A percentile compares a stretch with the other conserved stretches of the same genome.
These are phyloP conservation scores for Styphnolobium japonicum DNA, from an alignment of 306 rosid genomes.

Conservation along the genomic window DNA sequence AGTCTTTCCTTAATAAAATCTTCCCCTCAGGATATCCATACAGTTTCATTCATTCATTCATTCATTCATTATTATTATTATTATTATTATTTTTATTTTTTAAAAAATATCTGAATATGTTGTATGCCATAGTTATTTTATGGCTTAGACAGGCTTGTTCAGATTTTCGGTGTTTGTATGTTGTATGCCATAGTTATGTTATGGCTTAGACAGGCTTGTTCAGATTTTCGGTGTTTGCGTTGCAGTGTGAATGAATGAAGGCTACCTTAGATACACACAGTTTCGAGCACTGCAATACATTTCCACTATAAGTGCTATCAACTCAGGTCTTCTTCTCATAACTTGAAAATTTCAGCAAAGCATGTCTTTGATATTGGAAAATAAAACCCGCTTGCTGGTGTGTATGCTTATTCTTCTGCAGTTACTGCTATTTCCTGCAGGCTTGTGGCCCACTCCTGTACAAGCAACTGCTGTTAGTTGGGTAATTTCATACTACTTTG, in stretches of 20 bases:
- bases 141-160: not conserved
- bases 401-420: conserved; percentile 69
- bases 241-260: conserved; percentile 88
- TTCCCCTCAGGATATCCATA: conserved; percentile 94
- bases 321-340: conserved; percentile 69
- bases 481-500: conserved; percentile 58
- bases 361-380: not conserved
- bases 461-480: conserved; percentile 97
- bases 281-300: conserved; percentile 90
- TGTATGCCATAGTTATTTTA: not conserved
- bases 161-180: not conserved
- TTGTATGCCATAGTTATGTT: not conserved
- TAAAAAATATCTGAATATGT: no score
- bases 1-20: conserved; percentile 68
- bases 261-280: conserved; percentile 89
- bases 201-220: not conserved
- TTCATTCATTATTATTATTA: no score
- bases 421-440: conserved; percentile 99
- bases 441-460: conserved; percentile 95
- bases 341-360: not conserved
- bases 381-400: conserved; percentile 12
- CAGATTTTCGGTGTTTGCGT: not conserved
- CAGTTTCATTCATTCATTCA: no score
- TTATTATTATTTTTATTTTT: no score
- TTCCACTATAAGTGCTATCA: conserved; percentile 74